These are phyloP conservation scores for Calophaca sinica DNA, from an alignment of 306 rosid species.

Conservation along the genomic window DNA sequence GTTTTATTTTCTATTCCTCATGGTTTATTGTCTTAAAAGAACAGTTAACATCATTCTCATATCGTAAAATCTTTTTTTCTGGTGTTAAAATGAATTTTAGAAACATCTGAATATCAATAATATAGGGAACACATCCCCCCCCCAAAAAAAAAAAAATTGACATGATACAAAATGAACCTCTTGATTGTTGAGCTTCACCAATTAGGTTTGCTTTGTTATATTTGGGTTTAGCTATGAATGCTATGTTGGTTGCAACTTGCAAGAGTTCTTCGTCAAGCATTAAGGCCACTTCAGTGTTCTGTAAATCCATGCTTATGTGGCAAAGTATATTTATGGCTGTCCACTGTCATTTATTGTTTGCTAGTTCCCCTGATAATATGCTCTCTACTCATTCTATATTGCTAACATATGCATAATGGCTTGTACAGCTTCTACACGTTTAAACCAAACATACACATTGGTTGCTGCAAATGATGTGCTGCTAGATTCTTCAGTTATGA, in stretches of 20 bases:
- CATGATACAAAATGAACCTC: background rate
- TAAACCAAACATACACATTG: conserved; percentile 77
- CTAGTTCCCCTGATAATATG: background rate
- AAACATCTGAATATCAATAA: conserved; percentile 4
- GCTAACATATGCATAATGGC: conserved; percentile 46
- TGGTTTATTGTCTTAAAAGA: conserved; percentile 1
- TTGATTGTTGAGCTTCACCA: conserved; percentile 27
- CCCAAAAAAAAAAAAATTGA: background rate
- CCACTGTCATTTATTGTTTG: background rate
- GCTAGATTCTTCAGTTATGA: conserved; percentile 88
- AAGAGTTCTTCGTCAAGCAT: conserved; percentile 16
- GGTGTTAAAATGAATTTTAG: background rate
- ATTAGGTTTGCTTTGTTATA: conserved; percentile 20
- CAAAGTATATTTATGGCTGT: conserved; percentile 11
- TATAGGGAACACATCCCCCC: background rate
- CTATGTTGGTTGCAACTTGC: conserved; percentile 1
- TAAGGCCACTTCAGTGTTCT: conserved; percentile 1
- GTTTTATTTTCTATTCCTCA: background rate
- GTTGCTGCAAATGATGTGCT: conserved; percentile 94
- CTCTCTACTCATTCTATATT: conserved; percentile 10
- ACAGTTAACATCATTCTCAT: background rate
- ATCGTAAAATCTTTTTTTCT: background rate
- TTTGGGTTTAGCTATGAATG: conserved; percentile 3
- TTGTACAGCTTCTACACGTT: conserved; percentile 80
- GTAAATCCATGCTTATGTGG: background rate